Conservation (phyloP, 2,329 filamentous ascomycete genomes). For the Beauveria bassiana region DNA sequence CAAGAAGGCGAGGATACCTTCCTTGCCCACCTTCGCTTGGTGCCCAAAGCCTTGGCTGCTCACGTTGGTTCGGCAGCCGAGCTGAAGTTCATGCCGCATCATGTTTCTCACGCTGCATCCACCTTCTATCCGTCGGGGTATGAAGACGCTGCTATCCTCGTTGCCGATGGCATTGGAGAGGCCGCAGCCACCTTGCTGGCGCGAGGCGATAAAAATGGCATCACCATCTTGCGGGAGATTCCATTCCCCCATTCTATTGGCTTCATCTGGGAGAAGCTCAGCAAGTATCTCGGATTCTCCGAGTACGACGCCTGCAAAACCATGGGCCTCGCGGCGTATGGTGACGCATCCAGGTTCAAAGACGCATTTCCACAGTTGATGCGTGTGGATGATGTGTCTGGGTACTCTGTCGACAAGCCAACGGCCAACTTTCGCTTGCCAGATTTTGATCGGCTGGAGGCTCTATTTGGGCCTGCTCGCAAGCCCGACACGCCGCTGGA, state of each 20-base stretch:
- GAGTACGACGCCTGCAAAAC: conserved; percentile 6
- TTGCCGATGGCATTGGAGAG: conserved; percentile 7
- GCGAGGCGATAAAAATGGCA: conserved; percentile 13
- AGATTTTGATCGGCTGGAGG: neutral
- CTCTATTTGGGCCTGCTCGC: conserved; percentile 1
- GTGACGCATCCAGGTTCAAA: neutral
- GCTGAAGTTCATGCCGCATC: conserved; percentile 1
- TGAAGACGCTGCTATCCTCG: conserved; percentile 3
- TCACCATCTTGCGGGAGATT: conserved; percentile 14
- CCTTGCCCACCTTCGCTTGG: neutral
- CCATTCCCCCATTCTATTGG: conserved; percentile 3
- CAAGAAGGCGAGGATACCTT: conserved; percentile 1
- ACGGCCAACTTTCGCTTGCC: conserved; percentile 5
- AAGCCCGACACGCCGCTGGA: neutral
- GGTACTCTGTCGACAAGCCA: neutral
- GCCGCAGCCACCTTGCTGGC: neutral
- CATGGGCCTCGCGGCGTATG: conserved; percentile 4
- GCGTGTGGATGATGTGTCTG: neutral
- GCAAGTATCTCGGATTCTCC: conserved; percentile 5
- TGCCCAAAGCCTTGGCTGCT: neutral
- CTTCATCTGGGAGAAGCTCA: conserved; percentile 6
- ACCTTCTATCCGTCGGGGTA: conserved; percentile 1
- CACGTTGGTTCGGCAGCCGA: neutral
- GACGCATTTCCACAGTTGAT: neutral
- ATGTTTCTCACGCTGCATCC: conserved; percentile 3